Conservation (phyloP, 2,329 filamentous ascomycete species). For the Trichoderma polysporum region DNA sequence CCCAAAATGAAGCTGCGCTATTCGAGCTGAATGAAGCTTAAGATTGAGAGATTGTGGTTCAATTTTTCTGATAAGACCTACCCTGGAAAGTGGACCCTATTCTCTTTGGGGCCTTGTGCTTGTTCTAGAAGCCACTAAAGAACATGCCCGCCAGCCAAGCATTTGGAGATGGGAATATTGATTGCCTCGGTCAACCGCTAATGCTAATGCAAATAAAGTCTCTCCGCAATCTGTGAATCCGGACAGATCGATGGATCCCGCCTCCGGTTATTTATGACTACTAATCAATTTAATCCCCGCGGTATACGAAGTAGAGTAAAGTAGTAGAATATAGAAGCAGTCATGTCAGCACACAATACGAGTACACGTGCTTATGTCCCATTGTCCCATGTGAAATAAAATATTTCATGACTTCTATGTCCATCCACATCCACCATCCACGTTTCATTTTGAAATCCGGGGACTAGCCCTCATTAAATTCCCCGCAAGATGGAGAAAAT, state of each 20-base stretch:
- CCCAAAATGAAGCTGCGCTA: neutral
- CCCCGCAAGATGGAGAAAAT: neutral
- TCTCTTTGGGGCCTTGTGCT: neutral
- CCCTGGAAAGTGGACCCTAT: neutral
- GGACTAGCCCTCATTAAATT: neutral
- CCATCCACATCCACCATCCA: neutral
- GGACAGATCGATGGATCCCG: neutral
- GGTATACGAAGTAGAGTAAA: neutral
- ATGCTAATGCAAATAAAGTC: neutral
- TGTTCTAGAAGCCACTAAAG: neutral
- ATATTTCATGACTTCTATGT: no score
- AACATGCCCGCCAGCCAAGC: neutral
- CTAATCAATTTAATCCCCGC: neutral
- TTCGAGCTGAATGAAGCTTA: neutral
- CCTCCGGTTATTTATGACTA: neutral
- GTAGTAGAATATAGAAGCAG: neutral
- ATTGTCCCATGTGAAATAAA: neutral
- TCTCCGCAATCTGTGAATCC: neutral
- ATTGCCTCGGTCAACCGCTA: constrained; percentile 2
- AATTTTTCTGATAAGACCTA: neutral
- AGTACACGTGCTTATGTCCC: neutral
- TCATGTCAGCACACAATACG: no score
- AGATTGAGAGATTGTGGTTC: neutral
- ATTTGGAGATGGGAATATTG: neutral
- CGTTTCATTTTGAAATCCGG: neutral